These are phyloP conservation scores for Punica granatum DNA, from an alignment of 345 rosid species.

Conservation along the genomic window DNA sequence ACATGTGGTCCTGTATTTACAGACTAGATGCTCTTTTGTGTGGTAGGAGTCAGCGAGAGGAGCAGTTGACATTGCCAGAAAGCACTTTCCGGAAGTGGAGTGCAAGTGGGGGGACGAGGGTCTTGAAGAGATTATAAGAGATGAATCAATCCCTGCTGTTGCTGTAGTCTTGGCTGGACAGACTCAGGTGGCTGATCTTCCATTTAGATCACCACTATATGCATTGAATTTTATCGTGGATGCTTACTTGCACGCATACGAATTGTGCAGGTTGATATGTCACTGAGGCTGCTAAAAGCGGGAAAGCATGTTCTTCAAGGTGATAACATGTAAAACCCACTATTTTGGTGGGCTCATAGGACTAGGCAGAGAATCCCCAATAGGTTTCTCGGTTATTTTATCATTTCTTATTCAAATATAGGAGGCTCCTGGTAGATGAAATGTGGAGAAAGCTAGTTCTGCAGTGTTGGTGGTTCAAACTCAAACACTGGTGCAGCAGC, in stretches of 20 bases:
- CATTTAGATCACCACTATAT: not conserved
- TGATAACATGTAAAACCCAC: slow-evolving; percentile 15
- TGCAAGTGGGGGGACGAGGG: slow-evolving; percentile 89
- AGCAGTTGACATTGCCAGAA: slow-evolving; percentile 68
- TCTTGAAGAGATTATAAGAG: slow-evolving; percentile 55
- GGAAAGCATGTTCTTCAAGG: slow-evolving; percentile 97
- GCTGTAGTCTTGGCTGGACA: slow-evolving; percentile 97
- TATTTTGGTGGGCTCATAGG: not conserved
- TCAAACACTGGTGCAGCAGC: not conserved
- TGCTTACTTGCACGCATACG: not conserved
- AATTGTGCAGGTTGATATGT: slow-evolving; percentile 62
- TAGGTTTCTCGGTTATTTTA: not conserved
- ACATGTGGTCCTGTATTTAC: not conserved
- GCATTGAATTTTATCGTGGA: not conserved
- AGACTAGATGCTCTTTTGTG: not conserved
- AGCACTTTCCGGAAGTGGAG: slow-evolving; percentile 67
- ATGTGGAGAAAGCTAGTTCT: not conserved
- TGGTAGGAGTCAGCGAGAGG: slow-evolving; percentile 70
- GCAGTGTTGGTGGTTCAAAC: no score
- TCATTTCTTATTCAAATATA: not conserved
- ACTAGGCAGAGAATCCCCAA: no score
- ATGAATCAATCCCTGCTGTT: slow-evolving; percentile 59
- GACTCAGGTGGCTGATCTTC: slow-evolving; percentile 43
- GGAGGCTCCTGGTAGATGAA: not conserved
- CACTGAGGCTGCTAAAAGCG: slow-evolving; percentile 70